Conservation (phyloP, 352 stramenopile species). For the Globisporangium canariense region DNA sequence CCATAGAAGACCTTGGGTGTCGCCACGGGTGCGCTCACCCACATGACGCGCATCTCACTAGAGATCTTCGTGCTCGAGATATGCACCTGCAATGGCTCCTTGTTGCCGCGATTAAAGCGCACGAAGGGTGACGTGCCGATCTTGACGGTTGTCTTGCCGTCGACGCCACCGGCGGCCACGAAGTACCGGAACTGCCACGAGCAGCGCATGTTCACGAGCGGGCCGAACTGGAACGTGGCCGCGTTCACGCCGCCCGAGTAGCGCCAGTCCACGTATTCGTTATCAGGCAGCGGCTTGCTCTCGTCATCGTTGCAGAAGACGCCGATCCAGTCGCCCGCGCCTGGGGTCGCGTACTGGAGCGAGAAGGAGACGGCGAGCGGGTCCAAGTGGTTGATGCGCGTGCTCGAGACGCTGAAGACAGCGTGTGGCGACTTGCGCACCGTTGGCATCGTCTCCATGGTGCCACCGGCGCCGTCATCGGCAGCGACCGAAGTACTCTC, state of each 20-base stretch:
- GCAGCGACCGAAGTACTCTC: not conserved
- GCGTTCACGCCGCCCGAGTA: constrained; percentile 6
- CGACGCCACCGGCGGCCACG: constrained; percentile 19
- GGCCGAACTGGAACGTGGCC: constrained; percentile 17
- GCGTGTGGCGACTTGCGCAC: constrained; percentile 13
- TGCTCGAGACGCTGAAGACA: constrained; percentile 13
- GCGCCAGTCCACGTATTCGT: constrained; percentile 18
- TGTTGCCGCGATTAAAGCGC: constrained; percentile 11
- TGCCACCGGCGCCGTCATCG: not conserved
- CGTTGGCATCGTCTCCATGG: constrained; percentile 7
- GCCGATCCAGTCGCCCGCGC: constrained; percentile 14
- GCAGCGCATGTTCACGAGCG: constrained; percentile 29
- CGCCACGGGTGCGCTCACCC: constrained; percentile 40
- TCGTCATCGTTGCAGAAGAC: constrained; percentile 20
- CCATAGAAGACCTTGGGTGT: constrained; percentile 38
- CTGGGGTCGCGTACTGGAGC: constrained; percentile 12
- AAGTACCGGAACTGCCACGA: constrained; percentile 26
- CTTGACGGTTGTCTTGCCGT: constrained; percentile 22
- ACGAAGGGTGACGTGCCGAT: constrained; percentile 23
- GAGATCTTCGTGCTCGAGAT: not conserved
- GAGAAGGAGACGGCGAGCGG: constrained; percentile 12
- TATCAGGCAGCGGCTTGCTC: constrained; percentile 3
- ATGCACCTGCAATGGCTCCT: constrained; percentile 28
- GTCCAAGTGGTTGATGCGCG: constrained; percentile 17
- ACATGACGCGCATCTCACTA: constrained; percentile 52